phyloP scores from a whole-genome alignment of 148 eudicot genomes.

The Vaccinium myrtillus region DNA sequence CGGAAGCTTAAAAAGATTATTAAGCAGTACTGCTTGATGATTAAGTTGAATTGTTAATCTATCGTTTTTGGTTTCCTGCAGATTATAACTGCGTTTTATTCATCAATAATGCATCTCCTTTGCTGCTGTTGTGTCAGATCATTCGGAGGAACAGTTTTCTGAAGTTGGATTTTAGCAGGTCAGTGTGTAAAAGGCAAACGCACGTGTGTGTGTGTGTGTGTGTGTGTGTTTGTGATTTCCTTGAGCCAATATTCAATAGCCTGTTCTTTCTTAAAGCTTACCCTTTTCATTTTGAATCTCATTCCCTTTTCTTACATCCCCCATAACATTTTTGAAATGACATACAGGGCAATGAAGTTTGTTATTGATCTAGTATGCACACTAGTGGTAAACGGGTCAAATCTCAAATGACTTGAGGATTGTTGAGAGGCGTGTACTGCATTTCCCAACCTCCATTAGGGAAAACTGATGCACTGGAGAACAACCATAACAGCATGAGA shows the following conservation, averaged over 20 bases:
- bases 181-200: background rate
- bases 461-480: background rate
- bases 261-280: background rate
- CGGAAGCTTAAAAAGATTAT: background rate
- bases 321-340: too few relatives aligned
- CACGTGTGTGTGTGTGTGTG: background rate
- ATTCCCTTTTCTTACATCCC: background rate
- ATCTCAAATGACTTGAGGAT: background rate
- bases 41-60: background rate
- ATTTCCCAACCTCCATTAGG: conserved; percentile 12
- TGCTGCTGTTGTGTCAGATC: background rate
- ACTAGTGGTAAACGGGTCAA: background rate
- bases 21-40: background rate
- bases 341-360: background rate
- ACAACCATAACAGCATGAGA: background rate
- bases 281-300: background rate
- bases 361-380: background rate
- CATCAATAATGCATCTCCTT: background rate
- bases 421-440: conserved; percentile 2
- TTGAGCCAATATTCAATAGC: background rate
- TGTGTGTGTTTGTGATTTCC: background rate
- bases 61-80: background rate
- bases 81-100: background rate
- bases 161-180: background rate
- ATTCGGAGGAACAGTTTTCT: background rate